These are phyloP conservation scores for Colletotrichum somersetense DNA, from an alignment of 2,329 filamentous ascomycete species.

Conservation along the genomic window DNA sequence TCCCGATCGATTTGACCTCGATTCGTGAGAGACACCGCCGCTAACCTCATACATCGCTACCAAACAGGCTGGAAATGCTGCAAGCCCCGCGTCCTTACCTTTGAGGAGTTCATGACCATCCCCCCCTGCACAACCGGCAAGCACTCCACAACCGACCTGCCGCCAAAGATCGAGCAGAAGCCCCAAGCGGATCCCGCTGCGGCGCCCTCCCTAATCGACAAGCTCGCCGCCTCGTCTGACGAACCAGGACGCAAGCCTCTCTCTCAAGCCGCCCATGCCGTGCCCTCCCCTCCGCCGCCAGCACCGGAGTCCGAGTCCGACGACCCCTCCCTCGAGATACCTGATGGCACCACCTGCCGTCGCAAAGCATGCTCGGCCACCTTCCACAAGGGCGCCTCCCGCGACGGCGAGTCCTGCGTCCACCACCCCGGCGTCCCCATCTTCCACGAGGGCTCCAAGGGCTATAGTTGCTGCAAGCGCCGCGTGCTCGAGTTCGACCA, in stretches of 20 bases:
- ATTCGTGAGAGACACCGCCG: constrained; percentile 23
- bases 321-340: constrained; percentile 79
- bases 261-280: constrained; percentile 57
- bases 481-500: constrained; percentile 97
- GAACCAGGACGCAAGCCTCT: constrained; percentile 55
- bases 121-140: constrained; percentile 92
- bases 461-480: constrained; percentile 96
- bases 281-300: constrained; percentile 68
- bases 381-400: constrained; percentile 71
- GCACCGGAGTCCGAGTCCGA: constrained; percentile 88
- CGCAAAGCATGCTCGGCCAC: constrained; percentile 78
- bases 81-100: constrained; percentile 95
- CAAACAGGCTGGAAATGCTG: constrained; percentile 96
- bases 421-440: constrained; percentile 92
- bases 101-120: constrained; percentile 97
- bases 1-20: constrained; percentile 5
- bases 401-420: constrained; percentile 82
- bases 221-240: constrained; percentile 58
- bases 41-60: constrained; percentile 36
- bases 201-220: constrained; percentile 56
- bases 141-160: constrained; percentile 87
- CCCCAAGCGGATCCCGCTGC: constrained; percentile 50
- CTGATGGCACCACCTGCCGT: constrained; percentile 81
- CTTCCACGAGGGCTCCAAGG: constrained; percentile 98
- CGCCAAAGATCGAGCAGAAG: constrained; percentile 72